A percentile compares a stretch with the other conserved stretches of the same genome.
These are phyloP conservation scores for Pseudogymnoascus sp. DNA, from an alignment of 2,329 filamentous ascomycete genomes.

Conservation along the genomic window DNA sequence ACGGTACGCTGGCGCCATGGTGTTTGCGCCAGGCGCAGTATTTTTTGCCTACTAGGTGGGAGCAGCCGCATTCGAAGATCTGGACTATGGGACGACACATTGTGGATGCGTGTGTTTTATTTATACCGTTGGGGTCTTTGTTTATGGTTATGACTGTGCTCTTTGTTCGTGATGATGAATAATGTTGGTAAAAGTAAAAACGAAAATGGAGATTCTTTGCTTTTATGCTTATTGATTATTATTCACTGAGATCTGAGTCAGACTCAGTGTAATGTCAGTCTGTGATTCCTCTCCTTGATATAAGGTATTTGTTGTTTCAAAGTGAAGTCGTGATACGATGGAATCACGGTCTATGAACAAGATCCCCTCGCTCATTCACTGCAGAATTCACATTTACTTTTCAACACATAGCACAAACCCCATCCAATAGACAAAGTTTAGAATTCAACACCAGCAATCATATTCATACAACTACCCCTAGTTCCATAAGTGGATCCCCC, in stretches of 20 bases:
- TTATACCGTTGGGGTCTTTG: background rate
- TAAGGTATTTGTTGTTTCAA: background rate
- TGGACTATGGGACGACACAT: background rate
- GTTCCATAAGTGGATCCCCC: background rate
- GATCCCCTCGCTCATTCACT: background rate
- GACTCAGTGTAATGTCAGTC: background rate
- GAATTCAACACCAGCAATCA: background rate
- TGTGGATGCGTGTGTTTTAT: background rate
- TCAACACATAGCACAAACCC: background rate
- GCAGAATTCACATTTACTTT: background rate
- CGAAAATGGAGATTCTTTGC: background rate
- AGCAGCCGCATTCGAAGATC: background rate
- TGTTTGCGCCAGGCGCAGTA: background rate
- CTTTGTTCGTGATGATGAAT: background rate
- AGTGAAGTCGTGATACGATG: background rate
- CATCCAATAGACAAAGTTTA: background rate
- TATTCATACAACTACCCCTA: background rate
- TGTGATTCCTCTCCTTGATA: background rate
- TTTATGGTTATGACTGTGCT: background rate
- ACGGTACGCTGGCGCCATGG: background rate
- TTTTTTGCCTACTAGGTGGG: background rate
- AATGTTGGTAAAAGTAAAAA: background rate
- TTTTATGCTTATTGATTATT: background rate
- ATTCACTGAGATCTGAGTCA: background rate
- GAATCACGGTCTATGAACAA: background rate